Conservation (phyloP, 371 early-diverging fungal genomes). For the Haplosporangium sp. region DNA sequence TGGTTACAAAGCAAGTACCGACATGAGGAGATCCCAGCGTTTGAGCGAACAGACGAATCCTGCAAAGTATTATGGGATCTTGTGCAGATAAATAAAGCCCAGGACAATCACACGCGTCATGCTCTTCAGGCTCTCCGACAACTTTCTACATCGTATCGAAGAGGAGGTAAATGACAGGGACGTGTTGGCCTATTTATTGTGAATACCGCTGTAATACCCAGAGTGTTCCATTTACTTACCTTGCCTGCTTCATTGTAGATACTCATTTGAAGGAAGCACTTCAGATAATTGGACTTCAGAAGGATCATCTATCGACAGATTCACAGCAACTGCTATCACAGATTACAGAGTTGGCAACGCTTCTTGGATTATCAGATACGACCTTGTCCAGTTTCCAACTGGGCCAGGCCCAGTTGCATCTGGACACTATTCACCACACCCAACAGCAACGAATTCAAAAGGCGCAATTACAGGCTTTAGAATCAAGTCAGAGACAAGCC, state of each 20-base stretch:
- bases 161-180: conserved; percentile 24
- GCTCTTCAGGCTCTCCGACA: conserved; percentile 17
- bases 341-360: conserved; percentile 33
- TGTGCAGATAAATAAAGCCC: conserved; percentile 25
- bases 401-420: conserved; percentile 18
- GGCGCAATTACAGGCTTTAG: neutral
- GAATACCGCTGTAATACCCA: neutral
- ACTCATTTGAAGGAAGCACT: conserved; percentile 22
- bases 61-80: conserved; percentile 12
- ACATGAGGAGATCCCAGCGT: conserved; percentile 15
- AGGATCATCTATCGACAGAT: conserved; percentile 9
- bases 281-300: conserved; percentile 19
- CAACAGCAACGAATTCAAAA: neutral
- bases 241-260: conserved; percentile 3
- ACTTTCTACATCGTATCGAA: conserved; percentile 14
- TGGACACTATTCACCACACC: conserved; percentile 5
- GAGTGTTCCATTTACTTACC: too few relatives aligned
- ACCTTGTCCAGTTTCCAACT: conserved; percentile 22
- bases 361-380: conserved; percentile 26
- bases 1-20: conserved; percentile 37
- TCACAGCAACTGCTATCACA: conserved; percentile 12
- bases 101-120: conserved; percentile 19
- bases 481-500: neutral
- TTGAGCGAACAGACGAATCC: conserved; percentile 35
- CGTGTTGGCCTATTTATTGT: neutral